phyloP scores from a whole-genome alignment of 1,284 basidiomycete species.

The Melanopsichium pennsylvanicum region DNA sequence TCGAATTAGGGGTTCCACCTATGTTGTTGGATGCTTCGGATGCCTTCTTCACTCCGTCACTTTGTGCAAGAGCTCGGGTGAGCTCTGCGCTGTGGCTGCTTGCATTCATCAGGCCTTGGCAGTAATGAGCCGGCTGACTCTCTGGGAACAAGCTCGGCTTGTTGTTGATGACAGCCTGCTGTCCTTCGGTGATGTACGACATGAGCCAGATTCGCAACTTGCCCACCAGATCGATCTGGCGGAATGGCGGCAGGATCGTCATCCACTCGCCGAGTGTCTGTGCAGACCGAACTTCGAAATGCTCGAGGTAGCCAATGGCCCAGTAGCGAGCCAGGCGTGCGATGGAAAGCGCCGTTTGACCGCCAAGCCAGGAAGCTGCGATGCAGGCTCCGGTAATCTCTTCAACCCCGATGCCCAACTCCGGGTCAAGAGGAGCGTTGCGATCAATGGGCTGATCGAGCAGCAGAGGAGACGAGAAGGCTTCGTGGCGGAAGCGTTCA shows the following conservation, averaged over 20 bases:
- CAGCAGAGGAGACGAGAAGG: slow-evolving; percentile 36
- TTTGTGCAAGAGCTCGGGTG: background rate
- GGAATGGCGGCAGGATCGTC: slow-evolving; percentile 56
- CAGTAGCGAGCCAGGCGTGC: slow-evolving; percentile 49
- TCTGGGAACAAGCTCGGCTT: slow-evolving; percentile 44
- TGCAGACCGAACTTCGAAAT: slow-evolving; percentile 53
- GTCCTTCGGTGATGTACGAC: slow-evolving; percentile 57
- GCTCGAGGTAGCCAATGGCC: slow-evolving; percentile 53
- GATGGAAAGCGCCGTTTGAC: slow-evolving; percentile 40
- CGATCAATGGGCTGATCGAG: slow-evolving; percentile 45
- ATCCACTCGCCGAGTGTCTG: slow-evolving; percentile 55
- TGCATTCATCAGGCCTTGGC: slow-evolving; percentile 46
- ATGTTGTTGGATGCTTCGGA: background rate
- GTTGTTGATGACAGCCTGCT: slow-evolving; percentile 54
- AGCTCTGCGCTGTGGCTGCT: slow-evolving; percentile 34
- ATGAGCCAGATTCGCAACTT: slow-evolving; percentile 58
- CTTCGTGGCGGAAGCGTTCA: slow-evolving; percentile 44
- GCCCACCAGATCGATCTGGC: slow-evolving; percentile 53
- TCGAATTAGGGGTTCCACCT: slow-evolving; percentile 19
- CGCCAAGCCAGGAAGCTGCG: slow-evolving; percentile 53
- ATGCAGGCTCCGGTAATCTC: slow-evolving; percentile 61
- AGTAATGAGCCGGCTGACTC: slow-evolving; percentile 44
- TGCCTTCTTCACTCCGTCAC: slow-evolving; percentile 1
- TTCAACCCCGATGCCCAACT: slow-evolving; percentile 60
- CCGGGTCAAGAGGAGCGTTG: slow-evolving; percentile 48